phyloP scores from a whole-genome alignment of 225 moss, liverwort and hornwort species.

The Rhytidiadelphus loreus region DNA sequence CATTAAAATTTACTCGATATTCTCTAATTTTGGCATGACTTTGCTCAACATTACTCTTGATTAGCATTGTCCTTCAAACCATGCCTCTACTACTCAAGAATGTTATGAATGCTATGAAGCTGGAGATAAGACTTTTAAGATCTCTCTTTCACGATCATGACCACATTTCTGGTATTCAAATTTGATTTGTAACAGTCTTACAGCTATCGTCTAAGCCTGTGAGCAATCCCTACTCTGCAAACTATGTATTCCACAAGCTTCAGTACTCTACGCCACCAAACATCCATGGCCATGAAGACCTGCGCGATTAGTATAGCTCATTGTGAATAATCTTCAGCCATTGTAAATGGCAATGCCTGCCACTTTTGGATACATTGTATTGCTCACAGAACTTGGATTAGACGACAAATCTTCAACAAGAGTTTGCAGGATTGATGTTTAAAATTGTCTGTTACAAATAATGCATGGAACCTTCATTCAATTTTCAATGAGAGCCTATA shows the following conservation, averaged over 20 bases:
- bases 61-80: neutral
- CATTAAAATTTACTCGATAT: neutral
- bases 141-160: neutral
- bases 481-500: neutral
- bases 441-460: neutral
- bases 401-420: neutral
- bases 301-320: neutral
- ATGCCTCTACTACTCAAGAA: neutral
- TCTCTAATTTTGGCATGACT: neutral
- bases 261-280: neutral
- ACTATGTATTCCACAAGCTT: neutral
- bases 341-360: no score
- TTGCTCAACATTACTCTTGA: neutral
- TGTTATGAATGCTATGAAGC: neutral
- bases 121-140: neutral
- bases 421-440: neutral
- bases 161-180: neutral
- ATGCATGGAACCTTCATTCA: neutral
- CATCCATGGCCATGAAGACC: neutral
- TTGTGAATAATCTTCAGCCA: no score
- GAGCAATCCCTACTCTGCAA: neutral
- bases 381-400: neutral
- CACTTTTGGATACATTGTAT: no score
- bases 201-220: no score
- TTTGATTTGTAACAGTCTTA: neutral